Base-by-base conservation (phyloP, 176 grass and related monocot species). In the Pharus latifolius region DNA sequence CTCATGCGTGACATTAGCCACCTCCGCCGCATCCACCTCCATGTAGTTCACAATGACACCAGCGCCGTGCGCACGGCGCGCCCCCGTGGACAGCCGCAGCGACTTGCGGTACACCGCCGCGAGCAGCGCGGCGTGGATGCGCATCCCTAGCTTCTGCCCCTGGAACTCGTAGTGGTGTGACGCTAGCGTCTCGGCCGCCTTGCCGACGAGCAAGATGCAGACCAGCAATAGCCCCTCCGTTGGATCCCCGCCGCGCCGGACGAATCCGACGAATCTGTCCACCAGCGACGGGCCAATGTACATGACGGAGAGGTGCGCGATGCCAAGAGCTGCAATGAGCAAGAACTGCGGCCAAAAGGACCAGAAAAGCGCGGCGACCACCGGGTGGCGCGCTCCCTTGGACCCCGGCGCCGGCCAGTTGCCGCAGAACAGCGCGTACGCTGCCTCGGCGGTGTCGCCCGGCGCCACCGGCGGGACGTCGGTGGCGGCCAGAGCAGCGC, bases 81-180 rank as follows among this genome's bases (percentile, higher is more conserved):
- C 84, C 19, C 80, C 78, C 8, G 80, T 80, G 30, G 88, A 91
- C 22, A 91, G 84, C 3, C 72, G 76, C 67, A 91, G 84, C 2
- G 80, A 85, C 88, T 91, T 91, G 49, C 76, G 71, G 88, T 91
- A 91, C 12, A 87, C 80, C 7, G 57, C 67, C 1, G 84, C 74
- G 43, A 84, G 85, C 33, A 91, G 73, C 37, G 88, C 80, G 29
- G 88, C 81, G 5, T 49, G 69, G 77, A 91, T 66, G 54, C 78
- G 88, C 84, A 91, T 91, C 4, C 88, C 88, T 0, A 87, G 76
- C 31, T 65, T 78, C 63, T 87, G 84, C 24, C 80, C 78, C 55
- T 91, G 84, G 80, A 91, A 91, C 66, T 87, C 85, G 77, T 87
- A 91, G 72, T 91, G 84, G 57, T 91, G 88, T 13, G 80, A 81